A percentile compares a stretch with the other conserved stretches of the same genome.
These are phyloP conservation scores for Globisporangium polare DNA, from an alignment of 352 stramenopile species.

Conservation along the genomic window DNA sequence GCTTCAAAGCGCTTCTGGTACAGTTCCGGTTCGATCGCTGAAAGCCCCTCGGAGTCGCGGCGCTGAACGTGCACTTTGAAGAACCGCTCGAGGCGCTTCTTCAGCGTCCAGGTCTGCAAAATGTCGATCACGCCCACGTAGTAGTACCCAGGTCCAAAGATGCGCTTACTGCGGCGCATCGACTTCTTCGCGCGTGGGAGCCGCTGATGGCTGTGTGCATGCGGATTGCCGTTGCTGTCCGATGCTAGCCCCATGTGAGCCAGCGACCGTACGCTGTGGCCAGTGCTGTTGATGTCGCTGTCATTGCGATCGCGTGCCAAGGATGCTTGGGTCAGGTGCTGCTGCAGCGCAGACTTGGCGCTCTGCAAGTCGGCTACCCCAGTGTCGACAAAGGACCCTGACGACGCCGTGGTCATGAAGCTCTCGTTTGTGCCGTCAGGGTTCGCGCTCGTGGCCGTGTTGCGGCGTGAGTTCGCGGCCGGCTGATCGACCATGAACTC, in stretches of 20 bases:
- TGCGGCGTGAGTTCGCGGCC: conserved; percentile 16
- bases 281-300: neutral
- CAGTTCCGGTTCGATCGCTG: conserved; percentile 67
- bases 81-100: conserved; percentile 81
- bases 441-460: conserved; percentile 26
- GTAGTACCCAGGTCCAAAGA: conserved; percentile 85
- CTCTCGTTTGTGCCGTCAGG: conserved; percentile 30
- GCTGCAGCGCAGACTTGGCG: conserved; percentile 1
- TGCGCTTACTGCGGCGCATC: conserved; percentile 69
- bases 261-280: conserved; percentile 6
- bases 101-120: conserved; percentile 82
- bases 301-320: neutral
- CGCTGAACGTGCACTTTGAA: conserved; percentile 76
- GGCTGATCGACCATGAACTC: conserved; percentile 75
- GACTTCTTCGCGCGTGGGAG: conserved; percentile 33
- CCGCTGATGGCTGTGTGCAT: conserved; percentile 18
- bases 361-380: neutral
- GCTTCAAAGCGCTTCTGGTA: conserved; percentile 84
- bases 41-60: conserved; percentile 70
- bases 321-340: neutral
- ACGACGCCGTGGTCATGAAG: conserved; percentile 30
- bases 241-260: conserved; percentile 6
- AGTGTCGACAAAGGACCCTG: conserved; percentile 7
- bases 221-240: conserved; percentile 15
- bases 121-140: conserved; percentile 91